These are phyloP conservation scores for Setaria italica DNA, from an alignment of 202 grass and related monocot genomes.

Conservation along the genomic window DNA sequence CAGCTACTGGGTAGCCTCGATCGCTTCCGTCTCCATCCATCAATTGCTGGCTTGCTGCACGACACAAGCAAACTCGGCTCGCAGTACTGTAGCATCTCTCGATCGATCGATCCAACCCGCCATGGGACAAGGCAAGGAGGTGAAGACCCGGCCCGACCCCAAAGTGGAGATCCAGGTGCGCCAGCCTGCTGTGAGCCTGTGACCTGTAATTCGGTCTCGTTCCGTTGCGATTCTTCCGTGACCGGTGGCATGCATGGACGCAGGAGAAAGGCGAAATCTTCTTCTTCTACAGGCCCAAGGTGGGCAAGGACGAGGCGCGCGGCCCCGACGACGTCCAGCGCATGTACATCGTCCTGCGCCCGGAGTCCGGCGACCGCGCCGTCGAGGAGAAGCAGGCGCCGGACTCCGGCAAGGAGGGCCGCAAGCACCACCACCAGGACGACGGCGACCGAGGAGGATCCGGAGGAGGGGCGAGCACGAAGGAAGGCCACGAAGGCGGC, in stretches of 20 bases:
- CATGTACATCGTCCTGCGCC: constrained; percentile 80
- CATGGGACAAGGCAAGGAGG: constrained; percentile 83
- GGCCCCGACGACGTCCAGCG: constrained; percentile 72
- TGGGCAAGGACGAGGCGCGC: constrained; percentile 69
- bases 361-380: constrained; percentile 46
- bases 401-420: constrained; percentile 70
- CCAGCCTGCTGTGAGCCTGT: no score
- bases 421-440: constrained; percentile 9
- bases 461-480: neutral
- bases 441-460: neutral
- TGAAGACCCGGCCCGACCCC: constrained; percentile 70
- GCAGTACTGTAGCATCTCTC: no score
- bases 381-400: constrained; percentile 80
- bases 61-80: no score
- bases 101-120: neutral
- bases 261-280: constrained; percentile 92
- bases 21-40: no score
- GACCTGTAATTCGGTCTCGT: no score
- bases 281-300: constrained; percentile 96
- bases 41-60: no score
- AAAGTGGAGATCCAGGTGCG: constrained; percentile 70
- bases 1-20: no score
- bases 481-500: constrained; percentile 51
- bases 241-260: neutral
- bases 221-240: no score